Base-by-base conservation (phyloP, 768 basidiomycete genomes). In the Leccinum fibrillosum region DNA sequence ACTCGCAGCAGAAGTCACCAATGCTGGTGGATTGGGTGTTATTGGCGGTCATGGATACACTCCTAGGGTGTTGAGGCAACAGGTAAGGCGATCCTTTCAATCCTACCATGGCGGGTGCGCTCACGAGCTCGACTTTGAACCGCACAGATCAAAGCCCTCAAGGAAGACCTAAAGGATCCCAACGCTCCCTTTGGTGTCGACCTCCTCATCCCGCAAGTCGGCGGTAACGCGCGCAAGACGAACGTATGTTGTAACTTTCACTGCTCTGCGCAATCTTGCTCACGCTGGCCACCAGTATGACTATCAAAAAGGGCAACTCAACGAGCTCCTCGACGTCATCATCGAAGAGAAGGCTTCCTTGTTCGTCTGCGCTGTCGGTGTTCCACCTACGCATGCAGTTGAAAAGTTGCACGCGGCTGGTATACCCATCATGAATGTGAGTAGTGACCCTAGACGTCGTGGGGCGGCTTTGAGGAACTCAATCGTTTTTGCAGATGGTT, bases 11-110 rank as follows among this genome's bases (percentile, higher is more conserved):
- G 94, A 92, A 39, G 94, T 96, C 57, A 92, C 92, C 47, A 97
- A 96, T 66, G 94, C 93, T 26, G 94, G 94, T 50, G 94, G 94
- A 53, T 65, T 97, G 45, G 94, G 94, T 61, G 92, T 96, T 53
- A 92, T 98, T 60, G 94, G 94, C 37, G 94, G 94, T 54, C 79
- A 89, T 32, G 91, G 91, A 0, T 94, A 89, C 69, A 92, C 92
- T 3, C 90, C 90, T 21, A 90, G 89, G 72, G 79, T 90, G 52
- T 80, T 94, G 23, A 83, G 88, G 47, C 78, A 82, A 64, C 92
- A 93, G 80, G 91, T 90, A 60, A 78, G 35, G 10, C n/a, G 23
- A 39, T 51, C 1, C 6, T 30, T n/a, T 12, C 25, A 21, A 25
- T 9, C 2, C 3, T 37, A 17, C 51, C 44, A 47, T 26, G 25